phyloP scores from a whole-genome alignment of 257 asterid species.

The Capsicum rhomboideum region DNA sequence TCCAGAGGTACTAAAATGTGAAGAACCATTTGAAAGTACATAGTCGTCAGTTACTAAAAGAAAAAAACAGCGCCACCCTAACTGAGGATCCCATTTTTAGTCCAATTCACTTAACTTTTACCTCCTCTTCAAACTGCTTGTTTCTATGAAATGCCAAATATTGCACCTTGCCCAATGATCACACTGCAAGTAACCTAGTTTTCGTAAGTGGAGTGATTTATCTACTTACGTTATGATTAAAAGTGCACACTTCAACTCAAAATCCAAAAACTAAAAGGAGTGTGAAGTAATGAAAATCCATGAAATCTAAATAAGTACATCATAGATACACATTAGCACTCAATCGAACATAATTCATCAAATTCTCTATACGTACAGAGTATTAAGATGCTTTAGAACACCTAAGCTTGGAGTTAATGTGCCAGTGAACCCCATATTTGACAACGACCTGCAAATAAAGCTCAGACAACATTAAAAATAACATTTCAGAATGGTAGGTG shows the following conservation, averaged over 20 bases:
- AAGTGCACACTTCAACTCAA: neutral
- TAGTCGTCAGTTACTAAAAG: neutral
- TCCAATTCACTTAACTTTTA: neutral
- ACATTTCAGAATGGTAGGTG: neutral
- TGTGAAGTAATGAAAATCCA: neutral
- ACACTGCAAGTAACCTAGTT: neutral
- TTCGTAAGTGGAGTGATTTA: neutral
- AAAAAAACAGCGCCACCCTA: neutral
- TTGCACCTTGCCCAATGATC: neutral
- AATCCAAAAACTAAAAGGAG: neutral
- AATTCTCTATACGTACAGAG: conserved; percentile 55
- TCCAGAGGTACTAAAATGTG: neutral
- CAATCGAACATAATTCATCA: neutral
- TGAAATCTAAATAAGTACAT: neutral
- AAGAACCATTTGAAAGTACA: neutral
- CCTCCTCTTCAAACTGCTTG: neutral
- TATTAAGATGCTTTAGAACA: conserved; percentile 44
- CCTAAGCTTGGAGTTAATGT: conserved; percentile 66
- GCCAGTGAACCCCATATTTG: conserved; percentile 90
- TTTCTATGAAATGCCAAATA: neutral
- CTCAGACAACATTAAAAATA: conserved; percentile 2
- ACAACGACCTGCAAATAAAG: conserved; percentile 55
- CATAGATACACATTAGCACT: neutral
- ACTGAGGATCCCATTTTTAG: neutral
- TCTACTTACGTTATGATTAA: neutral